A percentile compares a stretch with the other conserved stretches of the same genome.
These are phyloP conservation scores for Urtica urens DNA, from an alignment of 306 rosid genomes.

Conservation along the genomic window DNA sequence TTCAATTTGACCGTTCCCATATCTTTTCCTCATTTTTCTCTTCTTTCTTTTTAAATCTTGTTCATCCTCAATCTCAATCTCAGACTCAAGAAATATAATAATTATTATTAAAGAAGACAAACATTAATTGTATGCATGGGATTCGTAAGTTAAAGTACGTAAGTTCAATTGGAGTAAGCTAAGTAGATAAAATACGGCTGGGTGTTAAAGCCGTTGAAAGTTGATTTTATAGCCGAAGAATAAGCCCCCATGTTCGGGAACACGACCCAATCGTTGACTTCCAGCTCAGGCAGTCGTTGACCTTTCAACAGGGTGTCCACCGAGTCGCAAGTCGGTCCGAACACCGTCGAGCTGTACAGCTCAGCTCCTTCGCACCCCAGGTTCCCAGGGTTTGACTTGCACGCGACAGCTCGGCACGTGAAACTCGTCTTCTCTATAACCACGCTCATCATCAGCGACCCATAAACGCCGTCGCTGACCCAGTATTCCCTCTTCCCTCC, in stretches of 20 bases:
- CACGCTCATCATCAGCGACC: background rate
- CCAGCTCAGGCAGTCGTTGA: background rate
- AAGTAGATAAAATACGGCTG: background rate
- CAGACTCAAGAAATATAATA: too few relatives aligned
- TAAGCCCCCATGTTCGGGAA: background rate
- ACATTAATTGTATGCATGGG: too few relatives aligned
- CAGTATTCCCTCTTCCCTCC: conserved; percentile 38
- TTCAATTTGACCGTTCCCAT: too few relatives aligned
- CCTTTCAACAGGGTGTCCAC: background rate
- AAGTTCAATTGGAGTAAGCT: too few relatives aligned
- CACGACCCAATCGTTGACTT: background rate
- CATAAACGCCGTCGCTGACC: conserved; percentile 40
- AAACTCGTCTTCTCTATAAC: background rate
- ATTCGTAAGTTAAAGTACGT: too few relatives aligned
- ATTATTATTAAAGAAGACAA: too few relatives aligned
- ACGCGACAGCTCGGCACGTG: background rate
- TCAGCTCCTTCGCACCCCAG: background rate
- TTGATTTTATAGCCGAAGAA: background rate
- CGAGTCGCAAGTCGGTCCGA: background rate
- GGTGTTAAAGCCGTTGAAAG: background rate
- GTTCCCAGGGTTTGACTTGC: background rate
- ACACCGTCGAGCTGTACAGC: background rate
- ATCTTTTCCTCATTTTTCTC: too few relatives aligned
- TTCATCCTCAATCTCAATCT: too few relatives aligned
- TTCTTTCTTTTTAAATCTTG: too few relatives aligned